These are phyloP conservation scores for Adansonia rubrostipa DNA, from an alignment of 441 rosid genomes.

Conservation along the genomic window DNA sequence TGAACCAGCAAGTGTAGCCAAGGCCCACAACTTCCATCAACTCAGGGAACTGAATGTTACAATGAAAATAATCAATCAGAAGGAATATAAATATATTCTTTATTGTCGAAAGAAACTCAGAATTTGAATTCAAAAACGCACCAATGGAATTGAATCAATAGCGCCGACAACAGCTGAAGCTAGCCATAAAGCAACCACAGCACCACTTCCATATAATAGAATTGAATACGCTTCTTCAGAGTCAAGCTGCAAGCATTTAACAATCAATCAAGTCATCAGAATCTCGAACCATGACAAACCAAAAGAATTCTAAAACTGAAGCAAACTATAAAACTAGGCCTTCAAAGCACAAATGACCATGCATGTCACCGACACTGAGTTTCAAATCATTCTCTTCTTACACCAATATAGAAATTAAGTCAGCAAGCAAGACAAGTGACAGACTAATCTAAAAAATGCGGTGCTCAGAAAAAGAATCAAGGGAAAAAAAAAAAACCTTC, in stretches of 20 bases:
- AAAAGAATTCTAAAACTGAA: not conserved
- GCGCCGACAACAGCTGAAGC: conserved; percentile 62
- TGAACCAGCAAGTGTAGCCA: conserved; percentile 81
- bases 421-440: not conserved
- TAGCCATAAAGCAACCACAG: conserved; percentile 61
- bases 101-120: not conserved
- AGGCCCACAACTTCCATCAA: conserved; percentile 88
- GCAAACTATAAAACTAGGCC: not conserved
- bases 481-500: not conserved
- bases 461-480: conserved; percentile 36
- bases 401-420: not conserved
- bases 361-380: not conserved
- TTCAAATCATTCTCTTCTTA: not conserved
- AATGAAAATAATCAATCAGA: not conserved
- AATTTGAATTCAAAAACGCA: conserved; percentile 28
- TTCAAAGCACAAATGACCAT: not conserved
- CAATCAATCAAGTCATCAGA: conserved; percentile 4
- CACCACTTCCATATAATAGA: conserved; percentile 62
- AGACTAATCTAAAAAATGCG: not conserved
- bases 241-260: conserved; percentile 59
- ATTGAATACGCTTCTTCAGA: conserved; percentile 54
- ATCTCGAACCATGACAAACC: not conserved
- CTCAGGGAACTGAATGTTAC: conserved; percentile 63
- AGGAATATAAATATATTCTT: not conserved
- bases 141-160: conserved; percentile 87